Evolutionary conservation across 2,329 filamentous ascomycete genomes (phyloP).

Genomic region (Ceratocystis ficicola): DNA sequence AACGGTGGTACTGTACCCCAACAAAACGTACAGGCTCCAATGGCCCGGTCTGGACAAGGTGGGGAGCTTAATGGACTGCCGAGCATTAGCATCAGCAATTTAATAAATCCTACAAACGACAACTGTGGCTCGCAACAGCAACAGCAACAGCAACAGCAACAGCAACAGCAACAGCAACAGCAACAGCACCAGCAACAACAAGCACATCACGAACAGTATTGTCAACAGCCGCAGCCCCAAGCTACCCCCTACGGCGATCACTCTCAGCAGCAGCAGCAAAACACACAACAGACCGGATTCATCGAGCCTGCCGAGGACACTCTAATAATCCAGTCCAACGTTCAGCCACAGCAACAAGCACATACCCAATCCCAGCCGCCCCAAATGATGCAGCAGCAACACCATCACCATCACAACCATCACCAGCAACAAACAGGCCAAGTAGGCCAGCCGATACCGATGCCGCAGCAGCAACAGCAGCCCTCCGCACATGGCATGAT

Average conservation of each 20-base stretch:
- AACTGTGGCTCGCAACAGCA: conserved; percentile 25
- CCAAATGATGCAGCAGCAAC: conserved; percentile 23
- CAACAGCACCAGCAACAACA: conserved; percentile 20
- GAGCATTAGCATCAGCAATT: conserved; percentile 29
- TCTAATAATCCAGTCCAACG: conserved; percentile 26
- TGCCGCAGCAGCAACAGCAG: conserved; percentile 17
- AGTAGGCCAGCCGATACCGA: conserved; percentile 11
- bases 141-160: conserved; percentile 7
- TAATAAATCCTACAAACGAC: conserved; percentile 18
- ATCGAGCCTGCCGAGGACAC: conserved; percentile 20
- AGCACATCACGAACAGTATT: conserved; percentile 7
- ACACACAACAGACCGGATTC: conserved; percentile 24
- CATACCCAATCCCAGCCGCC: conserved; percentile 22
- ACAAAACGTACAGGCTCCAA: conserved; percentile 5
- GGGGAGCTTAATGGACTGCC: conserved; percentile 25
- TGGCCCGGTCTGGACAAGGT: conserved; percentile 3
- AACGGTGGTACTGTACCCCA: conserved; percentile 11
- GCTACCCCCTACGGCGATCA: not conserved
- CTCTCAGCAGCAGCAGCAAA: conserved; percentile 36
- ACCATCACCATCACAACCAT: conserved; percentile 30
- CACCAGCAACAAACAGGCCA: conserved; percentile 44
- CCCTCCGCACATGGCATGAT: conserved; percentile 32
- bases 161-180: conserved; percentile 25
- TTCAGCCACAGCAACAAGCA: conserved; percentile 22
- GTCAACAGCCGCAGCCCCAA: not conserved